These are phyloP conservation scores for Elaeis oleifera DNA, from an alignment of 202 grass and related monocot species.

Conservation along the genomic window DNA sequence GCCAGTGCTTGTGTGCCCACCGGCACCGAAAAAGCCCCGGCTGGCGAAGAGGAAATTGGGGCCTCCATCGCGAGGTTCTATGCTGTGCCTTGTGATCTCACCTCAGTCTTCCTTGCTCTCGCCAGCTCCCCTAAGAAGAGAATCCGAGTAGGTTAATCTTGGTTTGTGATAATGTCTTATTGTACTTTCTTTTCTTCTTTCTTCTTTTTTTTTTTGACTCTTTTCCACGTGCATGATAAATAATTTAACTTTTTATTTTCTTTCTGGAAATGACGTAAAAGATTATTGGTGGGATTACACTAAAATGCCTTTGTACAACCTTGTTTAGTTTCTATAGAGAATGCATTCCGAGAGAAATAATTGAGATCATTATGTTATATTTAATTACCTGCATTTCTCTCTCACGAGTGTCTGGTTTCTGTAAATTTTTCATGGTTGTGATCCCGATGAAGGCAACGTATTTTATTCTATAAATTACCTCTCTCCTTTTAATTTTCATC, in stretches of 20 bases:
- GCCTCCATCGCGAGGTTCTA: neutral
- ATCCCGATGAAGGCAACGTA: too few species aligned
- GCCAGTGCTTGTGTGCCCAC: conserved; percentile 9
- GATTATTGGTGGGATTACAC: neutral
- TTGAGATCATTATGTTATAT: too few species aligned
- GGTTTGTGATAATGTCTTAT: neutral
- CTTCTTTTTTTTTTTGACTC: neutral
- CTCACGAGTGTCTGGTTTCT: too few species aligned
- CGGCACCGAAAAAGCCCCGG: conserved; percentile 12
- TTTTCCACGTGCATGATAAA: neutral
- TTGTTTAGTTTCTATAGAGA: too few species aligned
- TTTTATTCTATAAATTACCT: too few species aligned
- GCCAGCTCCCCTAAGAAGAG: conserved; percentile 18
- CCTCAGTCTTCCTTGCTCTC: conserved; percentile 3
- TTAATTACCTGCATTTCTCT: too few species aligned
- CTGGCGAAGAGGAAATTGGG: neutral
- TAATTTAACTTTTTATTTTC: neutral
- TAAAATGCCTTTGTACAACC: too few species aligned
- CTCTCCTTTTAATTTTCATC: too few species aligned
- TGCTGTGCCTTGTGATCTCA: conserved; percentile 13
- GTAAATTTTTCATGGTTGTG: too few species aligned
- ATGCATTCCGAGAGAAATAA: too few species aligned
- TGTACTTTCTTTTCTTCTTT: neutral
- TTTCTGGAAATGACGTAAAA: neutral
- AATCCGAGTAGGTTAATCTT: conserved; percentile 6